Evolutionary conservation across 768 basidiomycete genomes (phyloP).

Genomic region (Podaxis pistillaris): DNA sequence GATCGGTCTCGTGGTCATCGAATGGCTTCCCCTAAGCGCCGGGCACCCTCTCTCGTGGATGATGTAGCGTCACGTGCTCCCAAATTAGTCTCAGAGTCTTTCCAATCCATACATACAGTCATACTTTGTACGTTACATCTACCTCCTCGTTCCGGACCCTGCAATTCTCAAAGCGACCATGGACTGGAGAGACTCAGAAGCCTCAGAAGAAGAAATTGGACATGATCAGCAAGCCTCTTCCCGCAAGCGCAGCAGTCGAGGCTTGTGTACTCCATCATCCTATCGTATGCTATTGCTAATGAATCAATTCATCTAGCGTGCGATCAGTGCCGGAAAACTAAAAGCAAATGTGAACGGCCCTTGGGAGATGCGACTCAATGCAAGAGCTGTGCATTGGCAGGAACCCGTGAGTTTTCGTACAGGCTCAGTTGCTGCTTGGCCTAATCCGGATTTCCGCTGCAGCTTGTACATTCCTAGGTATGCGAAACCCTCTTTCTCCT

Average conservation of each 20-base stretch:
- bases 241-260: slow-evolving; percentile 66
- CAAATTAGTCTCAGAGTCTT: slow-evolving; percentile 21
- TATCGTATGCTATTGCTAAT: slow-evolving; percentile 14
- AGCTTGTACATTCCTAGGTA: slow-evolving; percentile 72
- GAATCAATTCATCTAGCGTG: slow-evolving; percentile 51
- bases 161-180: slow-evolving; percentile 27
- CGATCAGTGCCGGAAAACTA: slow-evolving; percentile 85
- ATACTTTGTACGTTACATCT: slow-evolving; percentile 21
- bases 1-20: neutral
- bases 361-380: slow-evolving; percentile 46
- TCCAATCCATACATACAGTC: slow-evolving; percentile 7
- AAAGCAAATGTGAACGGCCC: slow-evolving; percentile 78
- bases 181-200: slow-evolving; percentile 62
- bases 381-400: slow-evolving; percentile 61
- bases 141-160: slow-evolving; percentile 22
- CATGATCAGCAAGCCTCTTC: slow-evolving; percentile 39
- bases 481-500: neutral
- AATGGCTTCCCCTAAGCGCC: neutral
- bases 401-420: slow-evolving; percentile 40
- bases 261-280: slow-evolving; percentile 26
- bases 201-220: slow-evolving; percentile 53
- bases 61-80: slow-evolving; percentile 29
- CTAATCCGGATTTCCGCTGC: slow-evolving; percentile 18
- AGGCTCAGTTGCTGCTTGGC: slow-evolving; percentile 15
- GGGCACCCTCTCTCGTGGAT: slow-evolving; percentile 11